These are phyloP conservation scores for Rhodomyrtus psidioides DNA, from an alignment of 441 rosid species.

Conservation along the genomic window DNA sequence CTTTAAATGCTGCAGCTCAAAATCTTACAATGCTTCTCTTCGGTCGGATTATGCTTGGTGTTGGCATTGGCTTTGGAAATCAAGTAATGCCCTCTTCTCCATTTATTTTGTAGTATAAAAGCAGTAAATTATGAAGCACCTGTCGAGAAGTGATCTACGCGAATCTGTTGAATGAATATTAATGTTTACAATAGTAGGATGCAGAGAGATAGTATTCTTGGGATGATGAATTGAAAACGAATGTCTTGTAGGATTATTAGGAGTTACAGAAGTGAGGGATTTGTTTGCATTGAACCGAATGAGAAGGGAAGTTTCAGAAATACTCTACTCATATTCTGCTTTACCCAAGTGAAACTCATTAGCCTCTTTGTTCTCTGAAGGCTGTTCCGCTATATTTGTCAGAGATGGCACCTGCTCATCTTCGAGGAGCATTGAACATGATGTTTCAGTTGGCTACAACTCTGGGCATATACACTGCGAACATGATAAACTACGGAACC, in stretches of 20 bases:
- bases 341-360: background rate
- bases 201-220: background rate
- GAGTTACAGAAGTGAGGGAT: background rate
- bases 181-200: background rate
- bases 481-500: slow-evolving; percentile 82
- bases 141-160: background rate
- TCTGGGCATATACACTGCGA: slow-evolving; percentile 72
- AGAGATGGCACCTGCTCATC: slow-evolving; percentile 87
- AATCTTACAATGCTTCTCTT: slow-evolving; percentile 69
- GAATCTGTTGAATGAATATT: background rate
- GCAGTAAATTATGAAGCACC: background rate
- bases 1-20: slow-evolving; percentile 57
- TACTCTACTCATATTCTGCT: background rate
- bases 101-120: background rate
- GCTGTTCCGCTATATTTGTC: slow-evolving; percentile 85
- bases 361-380: slow-evolving; percentile 22
- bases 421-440: slow-evolving; percentile 82
- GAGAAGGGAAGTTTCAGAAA: background rate
- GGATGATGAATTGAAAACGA: background rate
- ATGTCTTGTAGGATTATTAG: background rate
- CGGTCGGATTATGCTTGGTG: slow-evolving; percentile 82
- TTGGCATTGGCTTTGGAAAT: slow-evolving; percentile 93
- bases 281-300: background rate
- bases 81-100: slow-evolving; percentile 39
- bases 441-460: slow-evolving; percentile 91